These are phyloP conservation scores for Lipomyces yamanashiensis DNA, from an alignment of 805 yeast genomes.

Conservation along the genomic window DNA sequence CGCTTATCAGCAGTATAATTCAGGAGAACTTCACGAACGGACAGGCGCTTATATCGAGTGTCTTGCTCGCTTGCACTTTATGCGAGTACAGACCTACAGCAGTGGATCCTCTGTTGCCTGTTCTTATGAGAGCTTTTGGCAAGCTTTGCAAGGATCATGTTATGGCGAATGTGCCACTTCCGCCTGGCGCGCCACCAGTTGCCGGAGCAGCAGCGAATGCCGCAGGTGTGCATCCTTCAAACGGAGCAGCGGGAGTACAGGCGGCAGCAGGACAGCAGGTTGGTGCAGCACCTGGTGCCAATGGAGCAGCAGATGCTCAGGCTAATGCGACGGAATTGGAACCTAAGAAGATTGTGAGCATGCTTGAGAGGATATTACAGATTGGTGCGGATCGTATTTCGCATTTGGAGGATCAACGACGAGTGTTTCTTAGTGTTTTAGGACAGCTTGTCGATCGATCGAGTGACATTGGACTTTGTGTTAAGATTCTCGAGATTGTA, in stretches of 20 bases:
- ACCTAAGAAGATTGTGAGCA: slow-evolving; percentile 75
- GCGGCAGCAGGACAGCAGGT: slow-evolving; percentile 17
- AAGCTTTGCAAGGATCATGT: slow-evolving; percentile 88
- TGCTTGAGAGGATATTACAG: slow-evolving; percentile 75
- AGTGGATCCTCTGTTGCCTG: slow-evolving; percentile 74
- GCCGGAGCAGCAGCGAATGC: slow-evolving; percentile 20
- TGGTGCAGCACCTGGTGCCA: slow-evolving; percentile 2
- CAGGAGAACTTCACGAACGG: slow-evolving; percentile 75
- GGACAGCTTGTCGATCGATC: slow-evolving; percentile 92
- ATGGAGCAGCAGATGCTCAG: slow-evolving; percentile 12
- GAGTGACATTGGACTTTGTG: slow-evolving; percentile 71
- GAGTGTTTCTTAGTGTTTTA: slow-evolving; percentile 80
- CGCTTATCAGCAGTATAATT: slow-evolving; percentile 66
- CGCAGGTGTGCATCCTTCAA: not conserved
- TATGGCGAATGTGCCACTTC: slow-evolving; percentile 56
- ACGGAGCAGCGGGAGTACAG: slow-evolving; percentile 1
- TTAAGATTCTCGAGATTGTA: slow-evolving; percentile 75
- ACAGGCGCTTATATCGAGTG: slow-evolving; percentile 79
- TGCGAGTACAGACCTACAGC: slow-evolving; percentile 73
- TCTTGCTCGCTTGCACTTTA: slow-evolving; percentile 70
- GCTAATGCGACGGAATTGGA: slow-evolving; percentile 59
- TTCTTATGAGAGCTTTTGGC: slow-evolving; percentile 83
- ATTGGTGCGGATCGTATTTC: slow-evolving; percentile 81
- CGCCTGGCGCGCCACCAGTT: slow-evolving; percentile 21
- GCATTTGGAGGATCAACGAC: slow-evolving; percentile 88